Conservation (phyloP, 2,329 filamentous ascomycete species). For the Rhytidhysteron rufulum region DNA sequence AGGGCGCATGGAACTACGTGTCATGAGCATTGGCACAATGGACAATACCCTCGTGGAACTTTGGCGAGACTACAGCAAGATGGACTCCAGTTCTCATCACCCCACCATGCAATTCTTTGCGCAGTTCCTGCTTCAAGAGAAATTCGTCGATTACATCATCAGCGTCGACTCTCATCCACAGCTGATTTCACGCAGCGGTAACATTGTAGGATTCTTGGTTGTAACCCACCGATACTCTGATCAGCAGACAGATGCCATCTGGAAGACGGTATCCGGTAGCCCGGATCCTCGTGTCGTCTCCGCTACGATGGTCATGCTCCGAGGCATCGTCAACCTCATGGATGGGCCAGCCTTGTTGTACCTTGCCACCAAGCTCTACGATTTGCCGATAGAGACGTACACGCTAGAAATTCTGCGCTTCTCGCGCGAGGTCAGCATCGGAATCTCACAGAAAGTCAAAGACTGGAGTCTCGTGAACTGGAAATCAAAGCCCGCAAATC, state of each 20-base stretch:
- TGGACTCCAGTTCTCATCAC: constrained; percentile 30
- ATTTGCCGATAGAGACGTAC: constrained; percentile 27
- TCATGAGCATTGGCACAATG: constrained; percentile 72
- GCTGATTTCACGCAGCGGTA: constrained; percentile 74
- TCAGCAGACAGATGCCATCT: constrained; percentile 73
- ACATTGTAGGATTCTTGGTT: constrained; percentile 82
- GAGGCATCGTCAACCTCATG: constrained; percentile 45
- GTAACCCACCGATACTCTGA: constrained; percentile 71
- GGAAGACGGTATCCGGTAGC: constrained; percentile 75
- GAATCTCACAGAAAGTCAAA: constrained; percentile 14
- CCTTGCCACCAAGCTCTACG: constrained; percentile 62
- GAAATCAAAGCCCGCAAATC: constrained; percentile 45
- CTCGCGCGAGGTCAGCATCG: constrained; percentile 21
- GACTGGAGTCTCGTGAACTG: constrained; percentile 10
- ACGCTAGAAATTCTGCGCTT: constrained; percentile 29
- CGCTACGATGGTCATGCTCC: constrained; percentile 68
- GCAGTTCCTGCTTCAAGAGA: constrained; percentile 63
- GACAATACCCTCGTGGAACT: constrained; percentile 64
- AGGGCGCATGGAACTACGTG: constrained; percentile 85
- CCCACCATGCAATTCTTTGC: constrained; percentile 65
- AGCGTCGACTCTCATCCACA: constrained; percentile 90
- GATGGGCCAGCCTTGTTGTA: constrained; percentile 52
- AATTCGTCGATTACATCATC: constrained; percentile 80
- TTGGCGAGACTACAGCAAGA: constrained; percentile 51
- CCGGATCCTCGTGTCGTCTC: constrained; percentile 83